These are phyloP conservation scores for Acer negundo DNA, from an alignment of 345 rosid genomes.

Conservation along the genomic window DNA sequence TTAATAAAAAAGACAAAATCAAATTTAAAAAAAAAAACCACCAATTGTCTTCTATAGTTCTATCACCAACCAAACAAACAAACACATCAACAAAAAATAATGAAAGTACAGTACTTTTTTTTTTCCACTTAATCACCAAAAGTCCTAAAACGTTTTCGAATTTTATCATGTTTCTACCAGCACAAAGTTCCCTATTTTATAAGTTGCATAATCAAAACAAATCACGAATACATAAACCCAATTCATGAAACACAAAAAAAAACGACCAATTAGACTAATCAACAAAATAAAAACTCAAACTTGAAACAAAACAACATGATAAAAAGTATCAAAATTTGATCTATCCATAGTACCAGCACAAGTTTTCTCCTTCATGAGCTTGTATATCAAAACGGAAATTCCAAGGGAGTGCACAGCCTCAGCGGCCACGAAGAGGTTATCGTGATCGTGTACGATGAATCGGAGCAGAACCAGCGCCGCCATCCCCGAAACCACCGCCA, in stretches of 20 bases:
- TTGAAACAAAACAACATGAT: neutral
- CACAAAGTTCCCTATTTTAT: neutral
- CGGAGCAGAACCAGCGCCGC: slow-evolving; percentile 84
- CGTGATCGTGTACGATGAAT: slow-evolving; percentile 94
- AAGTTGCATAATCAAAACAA: neutral
- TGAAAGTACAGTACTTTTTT: neutral
- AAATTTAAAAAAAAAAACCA: neutral
- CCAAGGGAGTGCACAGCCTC: slow-evolving; percentile 98
- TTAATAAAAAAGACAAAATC: neutral
- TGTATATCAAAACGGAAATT: slow-evolving; percentile 89
- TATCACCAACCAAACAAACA: neutral
- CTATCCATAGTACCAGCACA: slow-evolving; percentile 56
- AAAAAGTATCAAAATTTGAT: neutral
- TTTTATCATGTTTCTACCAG: neutral
- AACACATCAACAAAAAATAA: slow-evolving; percentile 4
- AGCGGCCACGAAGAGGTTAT: slow-evolving; percentile 97
- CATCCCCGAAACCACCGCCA: slow-evolving; percentile 94
- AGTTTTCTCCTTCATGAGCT: slow-evolving; percentile 92
- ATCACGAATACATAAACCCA: neutral
- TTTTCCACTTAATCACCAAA: neutral
- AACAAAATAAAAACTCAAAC: neutral
- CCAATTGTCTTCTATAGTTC: neutral
- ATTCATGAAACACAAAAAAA: neutral
- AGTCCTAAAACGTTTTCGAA: no score
- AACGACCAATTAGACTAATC: neutral